phyloP scores from a whole-genome alignment of 1,139 yeast species.

The Lodderomyces elongisporus region DNA sequence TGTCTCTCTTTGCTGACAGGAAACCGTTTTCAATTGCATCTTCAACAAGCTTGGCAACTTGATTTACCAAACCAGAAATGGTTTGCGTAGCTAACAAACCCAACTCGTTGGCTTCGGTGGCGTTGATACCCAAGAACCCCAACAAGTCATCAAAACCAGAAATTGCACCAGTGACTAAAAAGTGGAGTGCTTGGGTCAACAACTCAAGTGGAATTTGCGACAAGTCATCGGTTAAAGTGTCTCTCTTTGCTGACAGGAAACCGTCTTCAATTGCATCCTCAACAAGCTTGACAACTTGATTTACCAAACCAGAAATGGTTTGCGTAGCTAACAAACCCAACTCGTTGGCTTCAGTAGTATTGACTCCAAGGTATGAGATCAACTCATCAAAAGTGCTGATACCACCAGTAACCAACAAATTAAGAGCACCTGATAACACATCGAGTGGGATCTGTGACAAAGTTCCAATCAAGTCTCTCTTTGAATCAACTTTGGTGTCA shows the following conservation, averaged over 20 bases:
- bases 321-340: background rate
- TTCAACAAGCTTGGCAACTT: background rate
- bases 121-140: constrained; percentile 1
- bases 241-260: background rate
- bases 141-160: background rate
- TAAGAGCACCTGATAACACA: background rate
- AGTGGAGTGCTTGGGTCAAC: background rate
- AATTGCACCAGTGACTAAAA: background rate
- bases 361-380: background rate
- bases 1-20: background rate
- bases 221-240: background rate
- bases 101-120: background rate
- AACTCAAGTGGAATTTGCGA: background rate
- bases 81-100: background rate
- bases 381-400: background rate
- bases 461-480: background rate
- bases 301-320: background rate
- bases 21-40: background rate
- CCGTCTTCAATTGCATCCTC: background rate
- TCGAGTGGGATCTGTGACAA: background rate
- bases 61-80: background rate
- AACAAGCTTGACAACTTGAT: background rate
- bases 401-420: background rate
- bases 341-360: background rate
- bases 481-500: background rate